These are phyloP conservation scores for Corynascus novoguineensis DNA, from an alignment of 495 filamentous ascomycete genomes.

Conservation along the genomic window DNA sequence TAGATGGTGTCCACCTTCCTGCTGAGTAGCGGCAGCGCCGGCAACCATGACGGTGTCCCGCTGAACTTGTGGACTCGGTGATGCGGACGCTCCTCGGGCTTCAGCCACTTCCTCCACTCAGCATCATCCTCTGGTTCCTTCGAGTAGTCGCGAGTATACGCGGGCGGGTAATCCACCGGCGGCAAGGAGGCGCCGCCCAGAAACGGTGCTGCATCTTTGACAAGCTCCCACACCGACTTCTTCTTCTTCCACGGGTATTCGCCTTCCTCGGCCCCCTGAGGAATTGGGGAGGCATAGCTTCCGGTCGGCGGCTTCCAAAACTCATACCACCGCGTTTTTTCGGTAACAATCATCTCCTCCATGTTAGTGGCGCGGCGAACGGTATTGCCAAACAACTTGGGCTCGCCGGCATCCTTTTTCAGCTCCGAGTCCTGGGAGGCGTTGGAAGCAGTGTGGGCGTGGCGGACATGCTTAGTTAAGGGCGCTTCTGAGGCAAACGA, in stretches of 20 bases:
- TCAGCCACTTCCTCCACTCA: slow-evolving; percentile 81
- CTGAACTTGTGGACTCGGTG: slow-evolving; percentile 75
- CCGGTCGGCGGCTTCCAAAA: slow-evolving; percentile 52
- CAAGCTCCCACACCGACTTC: slow-evolving; percentile 40
- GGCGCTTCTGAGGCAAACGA: slow-evolving; percentile 33
- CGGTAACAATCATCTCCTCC: slow-evolving; percentile 38
- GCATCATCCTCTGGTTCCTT: slow-evolving; percentile 62
- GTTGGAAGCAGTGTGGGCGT: slow-evolving; percentile 33
- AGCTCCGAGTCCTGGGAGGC: slow-evolving; percentile 32
- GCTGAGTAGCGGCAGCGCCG: slow-evolving; percentile 70
- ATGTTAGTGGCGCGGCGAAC: slow-evolving; percentile 40
- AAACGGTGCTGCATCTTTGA: slow-evolving; percentile 42
- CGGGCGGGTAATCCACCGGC: slow-evolving; percentile 59
- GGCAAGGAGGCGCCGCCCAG: slow-evolving; percentile 30
- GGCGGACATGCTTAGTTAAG: slow-evolving; percentile 20
- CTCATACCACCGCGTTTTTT: slow-evolving; percentile 45
- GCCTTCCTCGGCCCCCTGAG: slow-evolving; percentile 41
- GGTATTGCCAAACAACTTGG: slow-evolving; percentile 37
- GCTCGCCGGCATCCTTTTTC: slow-evolving; percentile 28
- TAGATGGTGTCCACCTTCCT: slow-evolving; percentile 95
- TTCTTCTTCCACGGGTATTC: slow-evolving; percentile 38
- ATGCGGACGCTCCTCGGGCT: slow-evolving; percentile 75
- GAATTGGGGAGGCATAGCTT: slow-evolving; percentile 48
- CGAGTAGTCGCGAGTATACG: slow-evolving; percentile 59
- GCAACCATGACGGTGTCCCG: slow-evolving; percentile 67